A percentile compares a stretch with the other conserved stretches of the same genome.
Evolutionary conservation across 495 filamentous ascomycete species (phyloP).

Genomic region (Physcia stellaris): DNA sequence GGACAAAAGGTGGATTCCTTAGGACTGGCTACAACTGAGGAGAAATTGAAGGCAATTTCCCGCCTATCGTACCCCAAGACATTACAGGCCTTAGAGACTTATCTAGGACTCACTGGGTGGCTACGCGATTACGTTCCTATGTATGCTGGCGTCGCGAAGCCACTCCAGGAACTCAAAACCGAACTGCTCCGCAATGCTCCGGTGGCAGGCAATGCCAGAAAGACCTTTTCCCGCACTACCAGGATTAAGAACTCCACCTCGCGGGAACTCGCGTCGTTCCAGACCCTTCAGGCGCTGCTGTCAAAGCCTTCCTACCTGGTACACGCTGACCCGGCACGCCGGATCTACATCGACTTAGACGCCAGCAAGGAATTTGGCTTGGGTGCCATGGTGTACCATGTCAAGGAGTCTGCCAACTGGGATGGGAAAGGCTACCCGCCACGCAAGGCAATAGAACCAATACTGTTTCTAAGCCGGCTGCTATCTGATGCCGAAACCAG

Average conservation of each 20-base stretch:
- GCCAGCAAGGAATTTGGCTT: slow-evolving; percentile 1
- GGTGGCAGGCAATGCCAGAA: neutral
- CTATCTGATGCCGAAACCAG: neutral
- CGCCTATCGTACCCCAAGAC: neutral
- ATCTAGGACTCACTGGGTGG: slow-evolving; percentile 7
- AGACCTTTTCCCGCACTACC: neutral
- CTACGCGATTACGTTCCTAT: slow-evolving; percentile 1
- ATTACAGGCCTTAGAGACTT: slow-evolving; percentile 4
- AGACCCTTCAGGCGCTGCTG: neutral
- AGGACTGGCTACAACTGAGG: neutral
- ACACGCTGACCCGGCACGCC: neutral
- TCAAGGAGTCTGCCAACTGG: slow-evolving; percentile 2
- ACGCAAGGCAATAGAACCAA: neutral
- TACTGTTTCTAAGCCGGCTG: neutral
- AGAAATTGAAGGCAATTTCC: slow-evolving; percentile 1
- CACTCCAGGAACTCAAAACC: slow-evolving; percentile 5
- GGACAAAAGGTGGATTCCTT: slow-evolving; percentile 4
- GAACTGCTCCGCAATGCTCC: neutral
- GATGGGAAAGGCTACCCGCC: neutral
- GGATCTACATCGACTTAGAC: slow-evolving; percentile 9
- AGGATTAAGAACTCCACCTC: neutral
- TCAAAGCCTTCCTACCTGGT: neutral
- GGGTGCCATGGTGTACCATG: slow-evolving; percentile 2
- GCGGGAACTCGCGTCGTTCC: no score
- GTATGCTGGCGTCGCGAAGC: slow-evolving; percentile 1